Base-by-base conservation (phyloP, 2,329 filamentous ascomycete species). In the Xylariaceae sp. region DNA sequence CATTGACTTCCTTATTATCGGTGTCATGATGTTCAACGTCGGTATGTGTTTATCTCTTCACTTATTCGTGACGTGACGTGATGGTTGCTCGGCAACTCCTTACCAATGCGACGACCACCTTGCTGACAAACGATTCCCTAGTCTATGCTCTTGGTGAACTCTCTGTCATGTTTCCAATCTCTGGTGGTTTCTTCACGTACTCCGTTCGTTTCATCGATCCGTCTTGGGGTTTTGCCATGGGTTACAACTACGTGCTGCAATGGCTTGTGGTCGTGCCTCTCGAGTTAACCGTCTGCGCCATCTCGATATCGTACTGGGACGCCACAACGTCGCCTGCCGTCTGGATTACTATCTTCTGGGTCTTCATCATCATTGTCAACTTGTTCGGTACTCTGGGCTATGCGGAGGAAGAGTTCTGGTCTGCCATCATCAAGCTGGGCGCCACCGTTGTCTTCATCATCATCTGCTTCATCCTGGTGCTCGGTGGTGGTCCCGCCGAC, bases 361-460 rank as follows among this genome's bases (percentile, higher is more conserved):
- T 75, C 23, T 67, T 77, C 18, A 79, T 86, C 30, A 73, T 82
- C 15, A 66, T 78, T 3, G 75, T 85, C 69, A 83, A 84, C 67
- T 64, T 85, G 50, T 84, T 84, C 51, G 83, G 83, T 10, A 78
- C 82, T 1, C 72, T 80, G 2, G 80, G 80, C 5, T 83, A 83
- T 59, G 81, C 75, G 10, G 82, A 81, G 66, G 84, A 86, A 59
- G 84, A 88, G 66, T 87, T 86, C 66, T 76, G 80, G 68, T 77
- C 85, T 1, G 78, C 80, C 4, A 69, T 80, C 4, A 73, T 87
- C 59, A 87, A 87, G 67, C 75, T 87, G 10, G 68, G 72, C 0
- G 83, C 85, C 3, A 83, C 80, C 54, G 71, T 84, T 39, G 79
- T 85, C 51, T 88, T 88, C 73, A 87, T 89, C 74, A 77, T 88